These are phyloP conservation scores for Didymella lethalis DNA, from an alignment of 2,329 filamentous ascomycete genomes.

Conservation along the genomic window DNA sequence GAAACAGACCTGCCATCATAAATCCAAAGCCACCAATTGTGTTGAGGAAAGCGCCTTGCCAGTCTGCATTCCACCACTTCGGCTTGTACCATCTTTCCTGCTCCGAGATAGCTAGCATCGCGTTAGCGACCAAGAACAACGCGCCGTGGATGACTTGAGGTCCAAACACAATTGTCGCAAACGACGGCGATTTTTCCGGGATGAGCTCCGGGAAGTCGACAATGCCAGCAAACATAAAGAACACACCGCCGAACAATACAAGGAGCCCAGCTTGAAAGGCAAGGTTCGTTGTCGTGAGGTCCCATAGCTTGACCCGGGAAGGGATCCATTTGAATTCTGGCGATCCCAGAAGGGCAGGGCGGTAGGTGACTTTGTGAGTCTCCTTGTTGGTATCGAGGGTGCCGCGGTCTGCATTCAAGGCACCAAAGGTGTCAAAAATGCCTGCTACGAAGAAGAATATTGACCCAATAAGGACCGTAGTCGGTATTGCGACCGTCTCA, in stretches of 20 bases:
- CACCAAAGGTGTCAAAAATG: slow-evolving; percentile 37
- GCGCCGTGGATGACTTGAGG: slow-evolving; percentile 39
- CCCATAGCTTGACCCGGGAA: slow-evolving; percentile 24
- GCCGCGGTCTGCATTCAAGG: slow-evolving; percentile 33
- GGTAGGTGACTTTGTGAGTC: slow-evolving; percentile 25
- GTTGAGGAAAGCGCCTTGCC: slow-evolving; percentile 40
- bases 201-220: slow-evolving; percentile 40
- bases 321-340: slow-evolving; percentile 40
- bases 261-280: slow-evolving; percentile 43
- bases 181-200: slow-evolving; percentile 23
- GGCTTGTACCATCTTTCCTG: slow-evolving; percentile 42
- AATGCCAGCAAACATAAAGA: slow-evolving; percentile 44
- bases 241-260: slow-evolving; percentile 39
- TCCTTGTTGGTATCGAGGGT: slow-evolving; percentile 17
- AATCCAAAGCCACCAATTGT: slow-evolving; percentile 39
- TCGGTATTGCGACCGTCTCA: slow-evolving; percentile 31
- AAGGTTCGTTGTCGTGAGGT: slow-evolving; percentile 29
- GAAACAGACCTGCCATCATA: slow-evolving; percentile 39
- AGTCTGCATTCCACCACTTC: slow-evolving; percentile 33
- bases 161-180: slow-evolving; percentile 32
- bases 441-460: slow-evolving; percentile 41
- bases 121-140: slow-evolving; percentile 39
- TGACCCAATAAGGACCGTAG: slow-evolving; percentile 37
- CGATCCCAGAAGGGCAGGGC: slow-evolving; percentile 35
- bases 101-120: slow-evolving; percentile 35